Conservation (phyloP, 192 early-diverging fungal species). For the Dissophora globulifera region DNA sequence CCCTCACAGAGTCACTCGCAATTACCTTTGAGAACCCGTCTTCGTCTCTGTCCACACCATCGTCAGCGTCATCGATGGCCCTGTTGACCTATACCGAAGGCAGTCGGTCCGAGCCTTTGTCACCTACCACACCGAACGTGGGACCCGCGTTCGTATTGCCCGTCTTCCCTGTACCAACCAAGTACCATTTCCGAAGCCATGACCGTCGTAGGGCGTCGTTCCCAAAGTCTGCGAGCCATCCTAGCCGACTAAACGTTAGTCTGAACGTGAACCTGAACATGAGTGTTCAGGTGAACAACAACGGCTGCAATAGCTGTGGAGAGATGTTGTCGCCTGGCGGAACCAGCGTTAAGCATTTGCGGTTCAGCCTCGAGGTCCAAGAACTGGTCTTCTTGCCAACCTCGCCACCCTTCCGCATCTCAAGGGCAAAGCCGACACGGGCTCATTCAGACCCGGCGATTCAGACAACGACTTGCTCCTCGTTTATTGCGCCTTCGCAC, state of each 20-base stretch:
- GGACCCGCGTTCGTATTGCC: constrained; percentile 4
- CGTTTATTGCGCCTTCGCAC: constrained; percentile 34
- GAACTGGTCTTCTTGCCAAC: constrained; percentile 40
- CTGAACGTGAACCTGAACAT: constrained; percentile 17
- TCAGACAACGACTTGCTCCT: constrained; percentile 16
- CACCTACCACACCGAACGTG: not conserved
- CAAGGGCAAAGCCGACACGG: constrained; percentile 37
- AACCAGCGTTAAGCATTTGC: constrained; percentile 18
- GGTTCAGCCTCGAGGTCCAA: constrained; percentile 48
- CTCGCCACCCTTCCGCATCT: constrained; percentile 46
- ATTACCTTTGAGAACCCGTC: not conserved
- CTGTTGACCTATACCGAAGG: not conserved
- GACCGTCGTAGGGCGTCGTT: constrained; percentile 46
- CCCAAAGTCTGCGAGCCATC: constrained; percentile 40
- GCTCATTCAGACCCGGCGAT: constrained; percentile 48
- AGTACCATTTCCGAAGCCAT: constrained; percentile 36
- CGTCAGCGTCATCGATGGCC: too few species aligned
- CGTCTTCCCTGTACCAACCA: constrained; percentile 23
- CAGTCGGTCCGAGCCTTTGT: constrained; percentile 27
- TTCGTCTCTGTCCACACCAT: not conserved
- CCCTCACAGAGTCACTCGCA: constrained; percentile 7
- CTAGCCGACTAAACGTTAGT: constrained; percentile 13
- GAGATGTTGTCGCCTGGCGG: not conserved
- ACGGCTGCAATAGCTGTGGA: not conserved
- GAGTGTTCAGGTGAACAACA: constrained; percentile 7